Evolutionary conservation across 371 early-diverging fungal species (phyloP), one percentile per base, ranked within the genome.

Genomic region (Fennellomyces sp.): DNA sequence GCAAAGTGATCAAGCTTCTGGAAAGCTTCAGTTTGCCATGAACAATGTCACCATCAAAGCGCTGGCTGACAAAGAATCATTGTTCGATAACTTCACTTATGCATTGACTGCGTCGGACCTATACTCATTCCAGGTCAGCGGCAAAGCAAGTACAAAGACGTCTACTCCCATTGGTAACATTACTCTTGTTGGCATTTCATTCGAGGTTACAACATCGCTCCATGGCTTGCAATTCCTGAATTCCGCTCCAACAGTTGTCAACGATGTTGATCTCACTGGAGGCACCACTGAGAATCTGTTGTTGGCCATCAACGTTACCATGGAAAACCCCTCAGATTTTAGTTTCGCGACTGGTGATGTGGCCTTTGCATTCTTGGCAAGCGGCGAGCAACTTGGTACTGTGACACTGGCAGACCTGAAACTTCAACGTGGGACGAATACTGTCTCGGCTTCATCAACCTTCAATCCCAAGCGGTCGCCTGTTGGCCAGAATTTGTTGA

Each of bases 191-290:
- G 82, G 82, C 15, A 78, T 88, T 30, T 73, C 82, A 21, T 83
- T 88, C 66, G 73, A 75, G 21, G 78, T 82, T 4, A 73, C 73
- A 25, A 79, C 84, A 5, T 33, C 65, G 36, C 65, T 88, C 29
- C 63, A 72, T 21, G 88, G 88, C 51, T 73, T 88, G 48, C 83
- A 84, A 62, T 84, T 82, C 50, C 61, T 88, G 48, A 79, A 80
- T 70, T 71, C 75, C 28, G 63, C 80, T 3, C 82, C 85, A 17
- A 74, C 83, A 2, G 62, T 69, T 7, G 76, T 85, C 52, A 75
- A 81, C 61, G 65, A 70, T 48, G 56, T 88, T 56, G 80, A 81
- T 47, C 82, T 88, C 38, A 73, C 69, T n/a, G 86, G 83, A 49
- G 88, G 88, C 38, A 60, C 73, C 2, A 21, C 71, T 21, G 63